Evolutionary conservation across 2,329 filamentous ascomycete species (phyloP), one percentile per base, ranked within the genome.

Genomic region (Orbilia javanica): DNA sequence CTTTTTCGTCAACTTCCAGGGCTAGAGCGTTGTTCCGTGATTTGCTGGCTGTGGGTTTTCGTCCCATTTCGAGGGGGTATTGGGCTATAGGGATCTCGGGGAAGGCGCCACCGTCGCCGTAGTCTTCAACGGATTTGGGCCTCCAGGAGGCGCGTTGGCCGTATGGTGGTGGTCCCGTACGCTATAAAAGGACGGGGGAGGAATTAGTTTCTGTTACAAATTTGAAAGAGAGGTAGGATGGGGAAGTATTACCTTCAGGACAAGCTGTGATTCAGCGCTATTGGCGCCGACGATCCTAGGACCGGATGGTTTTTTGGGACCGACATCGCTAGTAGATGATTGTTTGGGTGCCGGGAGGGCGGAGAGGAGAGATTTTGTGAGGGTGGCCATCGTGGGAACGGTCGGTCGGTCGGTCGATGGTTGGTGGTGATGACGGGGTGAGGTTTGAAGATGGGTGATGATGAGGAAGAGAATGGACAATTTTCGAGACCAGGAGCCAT

Each of bases 41-140:
- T 85, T 97, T 98, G 80, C 91, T 96, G 55, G 88, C 89, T 1
- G 85, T 82, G 39, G 88, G 88, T 85, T 97, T 96, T 82, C 91
- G 90, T 74, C 95, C 95, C 93, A 98, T 97, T 76, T 97, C 93
- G 63, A 97, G 89, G 10, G 96, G 96, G 83, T 98, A 99, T 83
- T 99, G 96, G 50, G 95, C 96, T 65, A 98, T 90, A 13, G 93
- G 91, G 29, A 97, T 91, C 85, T 98, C 95, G 42, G 96, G 96
- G 83, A 97, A 99, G 65, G 95, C 94, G 82, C 96, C 96, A 80
- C 96, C 96, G 87, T 98, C 94, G 82, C 93, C 94, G 85, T 94
- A 99, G 84, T 99, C 96, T 83, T 97, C 94, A 80, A 92, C 89
- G 46, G 88, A 88, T 82, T 95, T 91, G 34, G 96, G 96, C 80